Conservation (phyloP, 192 early-diverging fungal species). For the Dissophora ornata region DNA sequence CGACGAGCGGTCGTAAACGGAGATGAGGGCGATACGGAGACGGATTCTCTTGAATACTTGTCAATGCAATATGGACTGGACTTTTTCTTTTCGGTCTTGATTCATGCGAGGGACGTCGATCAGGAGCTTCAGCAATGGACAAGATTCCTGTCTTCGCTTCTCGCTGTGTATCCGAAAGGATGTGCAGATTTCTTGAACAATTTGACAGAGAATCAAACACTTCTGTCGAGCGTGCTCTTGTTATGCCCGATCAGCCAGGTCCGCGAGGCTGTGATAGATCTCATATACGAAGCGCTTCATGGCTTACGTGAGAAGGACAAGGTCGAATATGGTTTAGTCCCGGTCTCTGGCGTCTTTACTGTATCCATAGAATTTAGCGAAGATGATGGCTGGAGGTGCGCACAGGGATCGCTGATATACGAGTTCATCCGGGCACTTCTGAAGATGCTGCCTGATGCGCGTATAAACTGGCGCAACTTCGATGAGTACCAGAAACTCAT, state of each 20-base stretch:
- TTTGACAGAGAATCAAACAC: slow-evolving; percentile 19
- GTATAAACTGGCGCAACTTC: slow-evolving; percentile 57
- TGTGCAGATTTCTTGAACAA: slow-evolving; percentile 48
- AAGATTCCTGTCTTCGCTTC: slow-evolving; percentile 47
- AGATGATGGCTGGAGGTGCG: slow-evolving; percentile 10
- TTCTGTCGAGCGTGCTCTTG: slow-evolving; percentile 42
- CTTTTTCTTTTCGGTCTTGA: slow-evolving; percentile 55
- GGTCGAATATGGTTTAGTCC: slow-evolving; percentile 38
- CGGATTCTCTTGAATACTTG: slow-evolving; percentile 20
- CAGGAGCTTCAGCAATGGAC: slow-evolving; percentile 51
- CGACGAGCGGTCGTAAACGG: not conserved
- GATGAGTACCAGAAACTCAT: slow-evolving; percentile 60
- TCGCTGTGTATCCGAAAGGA: slow-evolving; percentile 36
- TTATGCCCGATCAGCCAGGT: slow-evolving; percentile 56
- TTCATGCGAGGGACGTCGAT: slow-evolving; percentile 53
- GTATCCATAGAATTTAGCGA: slow-evolving; percentile 2
- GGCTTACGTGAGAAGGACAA: slow-evolving; percentile 41
- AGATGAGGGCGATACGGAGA: not conserved
- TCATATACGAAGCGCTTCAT: slow-evolving; percentile 47
- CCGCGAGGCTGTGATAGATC: slow-evolving; percentile 54
- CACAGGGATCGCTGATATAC: slow-evolving; percentile 27
- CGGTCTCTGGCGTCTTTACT: not conserved
- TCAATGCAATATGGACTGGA: slow-evolving; percentile 47
- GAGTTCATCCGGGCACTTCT: slow-evolving; percentile 27
- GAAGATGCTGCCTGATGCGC: slow-evolving; percentile 49